A percentile compares a stretch with the other conserved stretches of the same genome.
Evolutionary conservation across 1,284 basidiomycete species (phyloP).

Genomic region (Calocybe gambosa): DNA sequence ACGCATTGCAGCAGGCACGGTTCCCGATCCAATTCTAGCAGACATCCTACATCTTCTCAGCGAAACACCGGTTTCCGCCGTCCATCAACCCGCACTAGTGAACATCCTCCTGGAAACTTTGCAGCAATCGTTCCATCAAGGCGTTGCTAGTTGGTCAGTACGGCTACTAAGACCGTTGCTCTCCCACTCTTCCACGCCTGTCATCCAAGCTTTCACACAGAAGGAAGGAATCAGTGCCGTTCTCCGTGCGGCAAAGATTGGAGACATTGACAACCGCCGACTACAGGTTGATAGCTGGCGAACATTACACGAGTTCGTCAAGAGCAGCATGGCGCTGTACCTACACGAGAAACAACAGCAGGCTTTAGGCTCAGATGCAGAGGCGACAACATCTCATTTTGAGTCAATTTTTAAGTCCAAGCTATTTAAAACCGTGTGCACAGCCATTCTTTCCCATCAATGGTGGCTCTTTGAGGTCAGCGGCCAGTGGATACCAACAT

Average conservation of each 20-base stretch:
- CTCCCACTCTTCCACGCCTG: conserved; percentile 18
- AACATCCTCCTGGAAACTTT: conserved; percentile 25
- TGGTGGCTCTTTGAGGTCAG: conserved; percentile 16
- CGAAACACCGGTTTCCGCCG: conserved; percentile 20
- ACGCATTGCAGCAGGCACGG: conserved; percentile 23
- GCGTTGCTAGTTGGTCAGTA: conserved; percentile 26
- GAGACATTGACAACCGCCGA: conserved; percentile 28
- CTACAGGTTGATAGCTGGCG: conserved; percentile 33
- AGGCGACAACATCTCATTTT: background rate
- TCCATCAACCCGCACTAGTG: conserved; percentile 24
- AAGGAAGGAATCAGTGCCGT: conserved; percentile 27
- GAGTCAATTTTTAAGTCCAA: conserved; percentile 13
- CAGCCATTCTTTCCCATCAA: conserved; percentile 6
- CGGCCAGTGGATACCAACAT: conserved; percentile 12
- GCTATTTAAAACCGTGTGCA: conserved; percentile 12
- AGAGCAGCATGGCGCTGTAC: conserved; percentile 18
- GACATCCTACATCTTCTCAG: conserved; percentile 32
- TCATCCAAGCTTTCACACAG: conserved; percentile 25
- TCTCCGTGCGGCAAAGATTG: conserved; percentile 26
- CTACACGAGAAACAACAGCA: background rate
- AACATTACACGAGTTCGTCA: conserved; percentile 28
- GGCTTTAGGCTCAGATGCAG: background rate
- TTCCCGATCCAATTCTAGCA: conserved; percentile 25
- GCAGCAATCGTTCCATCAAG: conserved; percentile 22
- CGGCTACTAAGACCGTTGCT: conserved; percentile 28